Base-by-base conservation (phyloP, 31 red algal species). In the Asparagopsis taxiformis region DNA sequence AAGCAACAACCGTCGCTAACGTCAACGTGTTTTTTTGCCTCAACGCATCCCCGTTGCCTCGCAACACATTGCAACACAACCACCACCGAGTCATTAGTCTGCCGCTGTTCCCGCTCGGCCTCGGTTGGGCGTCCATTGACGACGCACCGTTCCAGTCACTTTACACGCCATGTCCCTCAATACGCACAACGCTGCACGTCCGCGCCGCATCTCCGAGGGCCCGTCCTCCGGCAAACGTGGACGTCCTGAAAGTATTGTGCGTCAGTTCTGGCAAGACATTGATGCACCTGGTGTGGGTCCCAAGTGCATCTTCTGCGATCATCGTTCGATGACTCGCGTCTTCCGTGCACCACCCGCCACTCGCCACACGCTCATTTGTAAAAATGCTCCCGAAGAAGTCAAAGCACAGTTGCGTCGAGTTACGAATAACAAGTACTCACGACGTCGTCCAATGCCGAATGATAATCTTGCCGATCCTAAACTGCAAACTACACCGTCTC, bases 211-310 rank as follows among this genome's bases (percentile, higher is more conserved):
- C 8, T 6, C 41, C 41, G 41, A 46, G 5, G 32, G 0, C 63
- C 63, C 33, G 3, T 16, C 59, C 41, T 56, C 75, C 60, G 75
- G 75, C 61, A 66, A 67, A 44, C 75, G 75, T 51, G 75, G 75
- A n/a, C 75, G 75, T 32, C 75, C 75, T 22, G 75, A 79, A 32
- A 65, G 57, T 29, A 49, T 68, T 21, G 75, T 79, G 21, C 59
- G 75, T 29, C 75, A 58, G 44, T 79, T 57, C 51, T 79, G 75
- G 75, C 57, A 66, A 31, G 75, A 79, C 75, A 64, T 79, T 9
- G 61, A 68, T 62, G 32, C 48, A 15, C 75, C 62, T 23, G 38
- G 35, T 39, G 38, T 72, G 29, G 66, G 65, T 15, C 44, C 66
- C 64, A 67, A 80, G 51, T 69, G 75, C 38, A 59, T 68, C 38